Percentiles rank a stretch among this genome's conserved stretches.
Conservation (phyloP, 2,329 filamentous ascomycete species). For the Apiospora koreana region DNA sequence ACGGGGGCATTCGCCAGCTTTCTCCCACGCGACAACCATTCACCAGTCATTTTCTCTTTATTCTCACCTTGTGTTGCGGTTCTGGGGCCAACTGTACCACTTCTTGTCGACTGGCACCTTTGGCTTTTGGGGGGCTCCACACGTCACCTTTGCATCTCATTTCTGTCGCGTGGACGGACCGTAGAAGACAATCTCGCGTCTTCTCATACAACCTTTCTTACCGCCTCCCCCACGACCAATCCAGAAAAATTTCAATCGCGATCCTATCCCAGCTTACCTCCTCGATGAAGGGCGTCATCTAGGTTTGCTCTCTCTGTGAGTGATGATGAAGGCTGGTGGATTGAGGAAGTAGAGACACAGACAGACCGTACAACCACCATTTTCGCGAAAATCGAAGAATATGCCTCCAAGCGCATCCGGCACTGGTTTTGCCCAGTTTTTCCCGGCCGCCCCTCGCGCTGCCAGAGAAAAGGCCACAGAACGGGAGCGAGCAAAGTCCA, state of each 20-base stretch:
- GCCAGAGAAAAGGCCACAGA: conserved; percentile 60
- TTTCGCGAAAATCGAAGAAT: conserved; percentile 61
- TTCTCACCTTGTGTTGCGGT: not conserved
- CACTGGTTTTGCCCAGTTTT: conserved; percentile 85
- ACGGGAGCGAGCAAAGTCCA: conserved; percentile 60
- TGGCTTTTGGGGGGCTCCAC: conserved; percentile 30
- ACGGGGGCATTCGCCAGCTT: not conserved
- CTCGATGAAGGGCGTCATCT: conserved; percentile 39
- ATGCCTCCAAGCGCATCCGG: conserved; percentile 66
- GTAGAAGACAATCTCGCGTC: conserved; percentile 24
- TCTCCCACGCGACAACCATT: not conserved
- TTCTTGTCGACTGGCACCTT: not conserved
- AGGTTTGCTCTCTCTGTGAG: conserved; percentile 35
- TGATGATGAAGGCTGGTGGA: conserved; percentile 57
- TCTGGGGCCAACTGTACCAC: not conserved
- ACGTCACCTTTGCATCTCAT: conserved; percentile 33
- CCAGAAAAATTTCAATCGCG: conserved; percentile 23
- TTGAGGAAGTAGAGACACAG: conserved; percentile 50
- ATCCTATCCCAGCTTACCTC: conserved; percentile 17
- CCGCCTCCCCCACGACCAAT: conserved; percentile 13
- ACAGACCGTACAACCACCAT: too few relatives aligned
- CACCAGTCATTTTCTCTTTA: not conserved
- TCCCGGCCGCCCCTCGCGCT: conserved; percentile 74
- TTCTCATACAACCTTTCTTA: conserved; percentile 26
- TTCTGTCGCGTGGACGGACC: conserved; percentile 34